A percentile compares a stretch with the other conserved stretches of the same genome.
Evolutionary conservation across 192 early-diverging fungal species (phyloP).

Genomic region (Backusella mclennaniae): DNA sequence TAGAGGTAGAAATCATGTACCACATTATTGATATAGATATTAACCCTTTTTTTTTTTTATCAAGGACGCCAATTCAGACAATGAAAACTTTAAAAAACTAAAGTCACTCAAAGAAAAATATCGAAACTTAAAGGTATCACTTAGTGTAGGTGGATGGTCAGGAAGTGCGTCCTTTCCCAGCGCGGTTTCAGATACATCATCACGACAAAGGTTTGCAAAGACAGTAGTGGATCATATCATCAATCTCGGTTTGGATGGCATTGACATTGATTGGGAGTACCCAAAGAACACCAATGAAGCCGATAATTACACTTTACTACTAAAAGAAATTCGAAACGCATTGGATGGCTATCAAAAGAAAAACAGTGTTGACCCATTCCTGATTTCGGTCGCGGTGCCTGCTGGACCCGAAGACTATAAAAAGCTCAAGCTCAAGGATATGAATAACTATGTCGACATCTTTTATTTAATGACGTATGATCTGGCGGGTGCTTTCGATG

Average conservation of each 20-base stretch:
- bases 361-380: conserved; percentile 40
- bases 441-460: conserved; percentile 63
- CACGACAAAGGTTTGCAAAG: conserved; percentile 58
- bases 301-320: conserved; percentile 72
- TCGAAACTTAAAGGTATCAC: conserved; percentile 65
- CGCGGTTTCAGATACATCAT: conserved; percentile 46
- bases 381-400: conserved; percentile 67
- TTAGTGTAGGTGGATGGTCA: conserved; percentile 78
- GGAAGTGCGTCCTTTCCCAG: conserved; percentile 67
- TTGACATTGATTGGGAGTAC: conserved; percentile 79
- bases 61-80: conserved; percentile 72
- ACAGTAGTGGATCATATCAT: conserved; percentile 42
- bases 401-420: conserved; percentile 59
- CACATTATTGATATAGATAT: not conserved
- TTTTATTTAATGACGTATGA: conserved; percentile 96
- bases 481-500: conserved; percentile 63
- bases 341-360: conserved; percentile 55
- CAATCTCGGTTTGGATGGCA: conserved; percentile 51
- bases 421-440: conserved; percentile 55
- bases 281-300: conserved; percentile 75
- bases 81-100: conserved; percentile 62
- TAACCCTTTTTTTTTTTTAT: not conserved
- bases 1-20: conserved; percentile 37
- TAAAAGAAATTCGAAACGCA: conserved; percentile 65
- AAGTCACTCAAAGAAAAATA: conserved; percentile 63